These are phyloP conservation scores for Tieghemiomyces parasiticus DNA, from an alignment of 192 early-diverging fungal genomes.

Conservation along the genomic window DNA sequence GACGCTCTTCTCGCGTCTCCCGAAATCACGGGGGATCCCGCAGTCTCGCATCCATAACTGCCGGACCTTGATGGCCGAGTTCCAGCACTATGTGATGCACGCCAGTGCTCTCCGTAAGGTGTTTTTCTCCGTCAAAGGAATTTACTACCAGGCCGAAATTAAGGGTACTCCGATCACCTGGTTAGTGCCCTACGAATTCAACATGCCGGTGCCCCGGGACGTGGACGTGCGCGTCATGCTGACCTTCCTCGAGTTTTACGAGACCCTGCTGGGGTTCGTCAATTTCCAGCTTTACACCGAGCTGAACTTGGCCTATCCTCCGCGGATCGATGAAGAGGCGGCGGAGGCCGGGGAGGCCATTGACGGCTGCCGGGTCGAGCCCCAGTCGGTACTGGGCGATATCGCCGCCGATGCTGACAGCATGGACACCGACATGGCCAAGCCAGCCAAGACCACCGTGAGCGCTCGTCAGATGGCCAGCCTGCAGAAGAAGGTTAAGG, in stretches of 20 bases:
- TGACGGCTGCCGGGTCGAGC: slow-evolving; percentile 31
- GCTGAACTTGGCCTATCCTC: slow-evolving; percentile 83
- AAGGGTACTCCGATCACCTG: slow-evolving; percentile 86
- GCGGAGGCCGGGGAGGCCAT: slow-evolving; percentile 52
- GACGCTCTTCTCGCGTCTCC: slow-evolving; percentile 84
- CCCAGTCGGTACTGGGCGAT: too few relatives aligned
- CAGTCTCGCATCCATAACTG: slow-evolving; percentile 51
- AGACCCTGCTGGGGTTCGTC: slow-evolving; percentile 83
- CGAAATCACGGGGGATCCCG: slow-evolving; percentile 44
- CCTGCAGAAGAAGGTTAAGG: background rate
- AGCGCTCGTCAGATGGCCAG: background rate
- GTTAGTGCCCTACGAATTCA: slow-evolving; percentile 94
- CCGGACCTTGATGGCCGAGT: slow-evolving; percentile 75
- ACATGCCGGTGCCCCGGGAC: slow-evolving; percentile 70
- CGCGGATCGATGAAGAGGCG: slow-evolving; percentile 49
- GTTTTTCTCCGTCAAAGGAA: slow-evolving; percentile 97
- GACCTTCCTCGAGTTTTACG: slow-evolving; percentile 95
- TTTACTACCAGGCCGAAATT: slow-evolving; percentile 99
- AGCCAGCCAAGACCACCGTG: background rate
- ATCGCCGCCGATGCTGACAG: background rate
- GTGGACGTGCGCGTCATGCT: slow-evolving; percentile 95
- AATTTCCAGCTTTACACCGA: slow-evolving; percentile 87
- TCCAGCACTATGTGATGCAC: slow-evolving; percentile 81
- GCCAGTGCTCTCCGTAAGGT: slow-evolving; percentile 66
- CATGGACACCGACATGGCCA: background rate